Percentiles rank a stretch among this genome's conserved stretches.
These are phyloP conservation scores for Ophiostoma novo-ulmi DNA, from an alignment of 2,329 filamentous ascomycete species.

Conservation along the genomic window DNA sequence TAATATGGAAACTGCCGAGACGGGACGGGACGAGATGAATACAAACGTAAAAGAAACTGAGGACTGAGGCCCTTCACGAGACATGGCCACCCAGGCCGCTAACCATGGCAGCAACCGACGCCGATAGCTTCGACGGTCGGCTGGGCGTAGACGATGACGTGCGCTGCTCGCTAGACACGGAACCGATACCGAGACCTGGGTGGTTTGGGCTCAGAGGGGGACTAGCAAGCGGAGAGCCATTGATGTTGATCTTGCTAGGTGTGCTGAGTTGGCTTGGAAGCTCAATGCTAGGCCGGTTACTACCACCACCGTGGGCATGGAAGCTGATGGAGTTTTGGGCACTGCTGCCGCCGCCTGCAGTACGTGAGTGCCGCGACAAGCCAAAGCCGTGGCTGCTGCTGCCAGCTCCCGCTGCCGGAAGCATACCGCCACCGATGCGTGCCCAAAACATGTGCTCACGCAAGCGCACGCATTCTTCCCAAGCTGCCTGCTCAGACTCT, in stretches of 20 bases:
- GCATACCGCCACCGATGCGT: constrained; percentile 81
- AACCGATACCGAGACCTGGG: constrained; percentile 8
- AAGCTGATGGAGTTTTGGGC: constrained; percentile 18
- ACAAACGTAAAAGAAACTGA: not conserved
- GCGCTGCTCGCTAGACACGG: not conserved
- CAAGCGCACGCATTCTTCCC: constrained; percentile 88
- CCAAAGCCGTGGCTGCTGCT: constrained; percentile 7
- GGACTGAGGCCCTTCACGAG: not conserved
- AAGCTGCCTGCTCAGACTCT: constrained; percentile 79
- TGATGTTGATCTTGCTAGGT: constrained; percentile 14
- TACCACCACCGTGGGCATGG: constrained; percentile 10
- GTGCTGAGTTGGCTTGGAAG: constrained; percentile 7
- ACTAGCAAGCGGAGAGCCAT: constrained; percentile 19
- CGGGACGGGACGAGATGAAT: not conserved
- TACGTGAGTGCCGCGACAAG: constrained; percentile 17
- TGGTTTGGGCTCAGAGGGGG: constrained; percentile 13
- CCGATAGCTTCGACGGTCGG: constrained; percentile 23
- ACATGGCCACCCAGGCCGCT: constrained; percentile 26
- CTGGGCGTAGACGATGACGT: constrained; percentile 7
- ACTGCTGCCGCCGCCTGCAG: constrained; percentile 12
- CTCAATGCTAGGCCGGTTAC: constrained; percentile 11
- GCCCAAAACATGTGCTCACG: constrained; percentile 98
- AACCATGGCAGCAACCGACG: constrained; percentile 26
- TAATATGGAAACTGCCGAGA: not conserved
- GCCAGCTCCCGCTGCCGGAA: constrained; percentile 50